A percentile compares a stretch with the other conserved stretches of the same genome.
Conservation (phyloP, 2,329 filamentous ascomycete genomes). For the Colletotrichum salicis region DNA sequence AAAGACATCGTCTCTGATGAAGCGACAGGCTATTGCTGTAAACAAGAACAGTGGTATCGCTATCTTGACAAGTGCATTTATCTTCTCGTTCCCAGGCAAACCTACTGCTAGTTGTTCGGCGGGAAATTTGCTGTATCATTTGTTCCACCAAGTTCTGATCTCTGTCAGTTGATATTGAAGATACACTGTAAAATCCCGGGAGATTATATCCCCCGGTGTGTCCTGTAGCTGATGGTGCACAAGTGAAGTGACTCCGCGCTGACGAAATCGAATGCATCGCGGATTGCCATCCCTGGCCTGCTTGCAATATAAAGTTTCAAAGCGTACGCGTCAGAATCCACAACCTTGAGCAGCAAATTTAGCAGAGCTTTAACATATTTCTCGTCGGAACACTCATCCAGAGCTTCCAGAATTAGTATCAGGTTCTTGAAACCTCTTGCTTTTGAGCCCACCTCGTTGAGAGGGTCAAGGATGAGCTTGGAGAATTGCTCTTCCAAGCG, state of each 20-base stretch:
- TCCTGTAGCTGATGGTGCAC: not conserved
- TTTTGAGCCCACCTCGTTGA: accelerated
- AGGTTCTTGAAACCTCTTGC: not conserved
- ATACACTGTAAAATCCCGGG: not conserved
- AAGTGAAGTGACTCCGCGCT: not conserved
- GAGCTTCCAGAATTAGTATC: not conserved
- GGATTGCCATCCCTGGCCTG: constrained; percentile 47
- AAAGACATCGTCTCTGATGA: not conserved
- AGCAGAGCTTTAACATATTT: not conserved
- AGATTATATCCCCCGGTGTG: not conserved
- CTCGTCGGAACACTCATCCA: not conserved
- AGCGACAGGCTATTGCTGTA: constrained; percentile 37
- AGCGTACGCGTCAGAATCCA: not conserved
- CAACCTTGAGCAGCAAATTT: not conserved
- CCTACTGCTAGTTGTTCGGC: too few species aligned
- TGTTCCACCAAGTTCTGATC: not conserved
- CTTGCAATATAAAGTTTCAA: constrained; percentile 37
- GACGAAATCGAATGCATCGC: constrained; percentile 43
- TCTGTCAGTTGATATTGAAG: not conserved
- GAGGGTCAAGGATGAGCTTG: not conserved
- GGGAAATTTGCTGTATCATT: too few species aligned
- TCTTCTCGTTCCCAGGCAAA: not conserved
- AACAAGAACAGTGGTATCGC: constrained; percentile 37
- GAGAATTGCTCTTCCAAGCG: not conserved
- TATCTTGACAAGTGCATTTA: not conserved